Base-by-base conservation (phyloP, 257 asterid species). In the Parsonsia alboflavescens region DNA sequence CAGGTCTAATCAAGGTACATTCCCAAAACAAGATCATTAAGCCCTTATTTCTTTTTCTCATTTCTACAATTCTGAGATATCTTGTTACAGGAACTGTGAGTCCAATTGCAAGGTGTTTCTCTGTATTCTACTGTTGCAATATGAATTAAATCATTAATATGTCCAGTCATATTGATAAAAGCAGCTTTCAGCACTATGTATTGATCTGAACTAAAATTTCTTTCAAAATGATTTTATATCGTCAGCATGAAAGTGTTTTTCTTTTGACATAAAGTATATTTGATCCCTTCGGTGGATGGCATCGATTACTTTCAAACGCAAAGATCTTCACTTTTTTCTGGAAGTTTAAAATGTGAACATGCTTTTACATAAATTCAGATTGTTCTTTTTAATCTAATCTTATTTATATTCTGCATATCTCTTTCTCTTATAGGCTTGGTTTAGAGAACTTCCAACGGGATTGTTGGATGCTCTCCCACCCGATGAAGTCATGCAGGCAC, bases 401-500 rank as follows among this genome's bases (percentile, higher is more conserved):
- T 54, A 9, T 22, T 0, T 30, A 17, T 21, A 9, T 36, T n/a
- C 33, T 13, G 26, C 11, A 44, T 41, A 10, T 59, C 45, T 57
- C 17, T 48, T 65, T 71, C 30, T 42, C 73, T 3, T 63, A 73
- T 50, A 84, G 88, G 88, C 98, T 54, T 93, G 97, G 98, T 93
- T 91, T 81, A 89, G 98, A 85, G 98, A 93, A 81, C 82, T 93
- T 21, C 97, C 98, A 0, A 83, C 78, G 17, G 97, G 96, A 75
- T 74, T 93, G 76, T 68, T 93, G 87, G 98, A 93, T 82, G 76
- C 89, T 41, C 89, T 93, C 49, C 80, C 97, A 6, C 87, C 92
- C 0, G 98, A 88, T 75, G 81, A 81, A 71, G 93, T 93, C 76
- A 93, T 93, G 93, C 85, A 84, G 70, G 90, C 93, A 0, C 87